Conservation (phyloP, 345 rosid genomes). For the Cardamine occulta region DNA sequence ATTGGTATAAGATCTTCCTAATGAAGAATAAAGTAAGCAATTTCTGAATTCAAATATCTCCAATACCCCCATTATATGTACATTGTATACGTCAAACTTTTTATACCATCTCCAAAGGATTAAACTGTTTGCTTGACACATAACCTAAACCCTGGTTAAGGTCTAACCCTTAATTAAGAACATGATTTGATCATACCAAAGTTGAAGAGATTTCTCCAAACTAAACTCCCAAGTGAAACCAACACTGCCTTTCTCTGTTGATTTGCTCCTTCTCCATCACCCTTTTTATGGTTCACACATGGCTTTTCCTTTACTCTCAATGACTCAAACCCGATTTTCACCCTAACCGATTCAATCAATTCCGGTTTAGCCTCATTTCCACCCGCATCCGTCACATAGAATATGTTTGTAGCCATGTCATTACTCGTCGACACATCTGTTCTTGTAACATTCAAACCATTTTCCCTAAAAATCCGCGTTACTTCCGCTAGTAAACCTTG, state of each 20-base stretch:
- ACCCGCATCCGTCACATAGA: conserved; percentile 73
- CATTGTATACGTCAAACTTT: neutral
- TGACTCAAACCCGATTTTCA: conserved; percentile 59
- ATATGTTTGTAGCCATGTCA: conserved; percentile 62
- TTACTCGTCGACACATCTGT: conserved; percentile 77
- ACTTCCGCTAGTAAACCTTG: conserved; percentile 84
- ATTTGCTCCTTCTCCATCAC: conserved; percentile 63
- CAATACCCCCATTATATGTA: neutral
- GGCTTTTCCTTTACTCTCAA: conserved; percentile 90
- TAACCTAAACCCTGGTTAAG: neutral
- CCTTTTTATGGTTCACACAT: conserved; percentile 44
- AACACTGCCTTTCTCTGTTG: conserved; percentile 67
- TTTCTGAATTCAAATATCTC: conserved; percentile 2
- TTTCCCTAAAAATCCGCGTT: conserved; percentile 86
- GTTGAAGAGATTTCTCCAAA: conserved; percentile 82
- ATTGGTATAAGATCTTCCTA: neutral
- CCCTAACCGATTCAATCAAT: conserved; percentile 74
- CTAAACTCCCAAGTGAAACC: conserved; percentile 76
- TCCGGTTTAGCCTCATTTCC: conserved; percentile 60
- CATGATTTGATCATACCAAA: conserved; percentile 79
- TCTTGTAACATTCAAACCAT: conserved; percentile 85
- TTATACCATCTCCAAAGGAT: neutral
- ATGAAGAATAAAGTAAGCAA: conserved; percentile 12
- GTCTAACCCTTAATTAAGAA: conserved; percentile 49
- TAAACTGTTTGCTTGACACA: neutral